Percentiles rank a stretch among this genome's conserved stretches.
These are phyloP conservation scores for Pseudomassariella vexata DNA, from an alignment of 2,329 filamentous ascomycete species.

Conservation along the genomic window DNA sequence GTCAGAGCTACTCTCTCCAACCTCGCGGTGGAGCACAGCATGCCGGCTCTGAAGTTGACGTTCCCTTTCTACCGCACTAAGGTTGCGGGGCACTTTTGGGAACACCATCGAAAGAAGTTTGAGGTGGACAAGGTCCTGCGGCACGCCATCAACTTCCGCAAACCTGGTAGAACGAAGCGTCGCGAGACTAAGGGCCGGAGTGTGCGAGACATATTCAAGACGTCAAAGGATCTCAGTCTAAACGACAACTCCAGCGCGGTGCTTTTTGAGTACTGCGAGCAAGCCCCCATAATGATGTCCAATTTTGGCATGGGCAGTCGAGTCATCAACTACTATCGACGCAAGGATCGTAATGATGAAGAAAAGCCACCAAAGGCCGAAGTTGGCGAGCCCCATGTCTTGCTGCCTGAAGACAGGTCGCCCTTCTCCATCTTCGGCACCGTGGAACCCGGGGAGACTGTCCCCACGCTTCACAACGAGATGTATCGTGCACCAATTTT, in stretches of 20 bases:
- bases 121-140: slow-evolving; percentile 53
- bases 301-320: slow-evolving; percentile 97
- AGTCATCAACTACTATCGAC: slow-evolving; percentile 93
- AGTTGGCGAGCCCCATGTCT: slow-evolving; percentile 80
- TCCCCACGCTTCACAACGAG: slow-evolving; percentile 85
- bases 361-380: slow-evolving; percentile 75
- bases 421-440: slow-evolving; percentile 94
- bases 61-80: slow-evolving; percentile 96
- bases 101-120: slow-evolving; percentile 60
- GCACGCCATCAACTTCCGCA: slow-evolving; percentile 21
- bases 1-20: slow-evolving; percentile 88
- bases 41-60: slow-evolving; percentile 84
- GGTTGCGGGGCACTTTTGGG: slow-evolving; percentile 66
- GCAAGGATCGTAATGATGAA: slow-evolving; percentile 68
- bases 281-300: slow-evolving; percentile 83
- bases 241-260: slow-evolving; percentile 85
- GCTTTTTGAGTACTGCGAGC: slow-evolving; percentile 92
- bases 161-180: slow-evolving; percentile 68
- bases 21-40: slow-evolving; percentile 87
- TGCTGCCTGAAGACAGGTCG: slow-evolving; percentile 90
- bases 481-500: slow-evolving; percentile 96
- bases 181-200: slow-evolving; percentile 78
- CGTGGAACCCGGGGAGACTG: slow-evolving; percentile 83
- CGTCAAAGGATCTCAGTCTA: slow-evolving; percentile 76
- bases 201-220: slow-evolving; percentile 70